Conservation (phyloP, 164 flowering plant species). For the Annona cherimola region DNA sequence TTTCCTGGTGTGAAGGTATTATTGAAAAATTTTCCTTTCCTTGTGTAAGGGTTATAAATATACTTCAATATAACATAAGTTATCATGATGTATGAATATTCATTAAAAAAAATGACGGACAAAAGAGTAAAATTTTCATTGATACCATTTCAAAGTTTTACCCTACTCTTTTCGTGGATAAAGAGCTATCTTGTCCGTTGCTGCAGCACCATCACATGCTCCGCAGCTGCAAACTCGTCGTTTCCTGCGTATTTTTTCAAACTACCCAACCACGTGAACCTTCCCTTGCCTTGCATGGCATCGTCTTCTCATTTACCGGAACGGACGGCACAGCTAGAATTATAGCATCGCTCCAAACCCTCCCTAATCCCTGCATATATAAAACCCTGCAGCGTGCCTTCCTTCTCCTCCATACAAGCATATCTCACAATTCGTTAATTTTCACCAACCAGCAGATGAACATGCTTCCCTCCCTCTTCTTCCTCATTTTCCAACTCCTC, state of each 20-base stretch:
- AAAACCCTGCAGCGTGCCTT: not conserved
- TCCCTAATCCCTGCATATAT: not conserved
- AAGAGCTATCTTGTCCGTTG: not conserved
- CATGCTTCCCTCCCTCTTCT: conserved; percentile 2
- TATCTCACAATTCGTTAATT: not conserved
- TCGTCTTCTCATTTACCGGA: not conserved
- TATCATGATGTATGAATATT: not conserved
- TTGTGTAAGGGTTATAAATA: too few relatives aligned
- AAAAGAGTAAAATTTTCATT: not conserved
- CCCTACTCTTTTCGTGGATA: not conserved
- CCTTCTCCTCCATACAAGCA: not conserved
- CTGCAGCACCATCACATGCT: not conserved
- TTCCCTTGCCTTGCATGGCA: not conserved
- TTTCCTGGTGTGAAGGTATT: too few relatives aligned
- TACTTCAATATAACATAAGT: too few relatives aligned
- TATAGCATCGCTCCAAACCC: too few relatives aligned
- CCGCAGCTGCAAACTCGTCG: not conserved
- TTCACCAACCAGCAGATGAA: not conserved
- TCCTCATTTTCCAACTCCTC: conserved; percentile 18
- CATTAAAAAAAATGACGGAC: not conserved
- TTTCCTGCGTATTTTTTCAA: not conserved
- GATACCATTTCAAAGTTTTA: not conserved
- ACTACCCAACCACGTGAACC: not conserved
- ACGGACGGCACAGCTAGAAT: too few relatives aligned
- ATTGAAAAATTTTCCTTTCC: too few relatives aligned